These are phyloP conservation scores for Aspergillus hiratsukae DNA, from an alignment of 2,329 filamentous ascomycete species.

Conservation along the genomic window DNA sequence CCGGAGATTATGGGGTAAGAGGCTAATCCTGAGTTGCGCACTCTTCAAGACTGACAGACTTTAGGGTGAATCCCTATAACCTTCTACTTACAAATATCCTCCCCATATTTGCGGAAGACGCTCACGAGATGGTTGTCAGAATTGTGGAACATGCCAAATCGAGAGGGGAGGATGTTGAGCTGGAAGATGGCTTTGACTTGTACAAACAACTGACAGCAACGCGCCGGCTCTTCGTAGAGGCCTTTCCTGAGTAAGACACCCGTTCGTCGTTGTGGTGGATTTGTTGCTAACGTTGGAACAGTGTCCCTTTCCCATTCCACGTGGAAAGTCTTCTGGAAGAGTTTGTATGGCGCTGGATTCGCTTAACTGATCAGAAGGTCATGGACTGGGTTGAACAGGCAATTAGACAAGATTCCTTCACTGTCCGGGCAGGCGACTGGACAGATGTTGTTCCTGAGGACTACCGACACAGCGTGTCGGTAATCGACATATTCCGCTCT, in stretches of 20 bases:
- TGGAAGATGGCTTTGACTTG: slow-evolving; percentile 90
- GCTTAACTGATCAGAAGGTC: slow-evolving; percentile 72
- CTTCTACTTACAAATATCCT: slow-evolving; percentile 80
- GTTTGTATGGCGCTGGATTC: slow-evolving; percentile 96
- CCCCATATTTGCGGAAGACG: slow-evolving; percentile 85
- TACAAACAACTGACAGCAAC: slow-evolving; percentile 87
- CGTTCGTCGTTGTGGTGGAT: background rate
- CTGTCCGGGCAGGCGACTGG: slow-evolving; percentile 62
- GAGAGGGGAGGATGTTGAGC: slow-evolving; percentile 68
- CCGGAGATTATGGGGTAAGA: slow-evolving; percentile 74
- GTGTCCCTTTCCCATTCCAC: slow-evolving; percentile 70
- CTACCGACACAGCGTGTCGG: slow-evolving; percentile 85
- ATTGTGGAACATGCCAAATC: slow-evolving; percentile 71
- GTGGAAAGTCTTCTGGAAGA: slow-evolving; percentile 80
- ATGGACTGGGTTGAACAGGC: slow-evolving; percentile 82
- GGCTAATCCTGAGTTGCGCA: slow-evolving; percentile 38
- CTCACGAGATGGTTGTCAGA: slow-evolving; percentile 73
- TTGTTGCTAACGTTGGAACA: slow-evolving; percentile 31
- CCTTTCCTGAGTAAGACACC: slow-evolving; percentile 56
- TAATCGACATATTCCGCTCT: slow-evolving; percentile 88
- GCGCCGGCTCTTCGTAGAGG: slow-evolving; percentile 71
- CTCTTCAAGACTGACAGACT: slow-evolving; percentile 33
- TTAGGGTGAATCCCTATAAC: slow-evolving; percentile 55
- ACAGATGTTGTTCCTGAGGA: slow-evolving; percentile 66
- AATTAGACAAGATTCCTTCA: slow-evolving; percentile 84